A percentile compares a stretch with the other conserved stretches of the same genome.
Evolutionary conservation across 345 rosid species (phyloP).

Genomic region (Brassica nigra): DNA sequence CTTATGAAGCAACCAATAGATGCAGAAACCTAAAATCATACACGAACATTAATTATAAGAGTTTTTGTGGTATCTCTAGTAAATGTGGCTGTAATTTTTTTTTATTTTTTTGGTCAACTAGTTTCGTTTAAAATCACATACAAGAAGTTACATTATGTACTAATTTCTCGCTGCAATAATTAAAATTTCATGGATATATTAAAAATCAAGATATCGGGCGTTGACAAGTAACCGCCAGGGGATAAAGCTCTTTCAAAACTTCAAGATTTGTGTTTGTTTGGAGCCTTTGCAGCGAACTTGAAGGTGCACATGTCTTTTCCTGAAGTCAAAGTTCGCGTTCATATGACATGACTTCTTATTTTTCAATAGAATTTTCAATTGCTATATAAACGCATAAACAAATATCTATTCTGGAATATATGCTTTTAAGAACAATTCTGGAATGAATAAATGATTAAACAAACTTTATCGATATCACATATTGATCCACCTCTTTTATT

Average conservation of each 20-base stretch:
- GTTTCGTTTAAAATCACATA: not conserved
- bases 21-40: not conserved
- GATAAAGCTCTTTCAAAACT: slow-evolving; percentile 6
- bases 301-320: slow-evolving; percentile 29
- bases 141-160: not conserved
- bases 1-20: not conserved
- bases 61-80: not conserved
- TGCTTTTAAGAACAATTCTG: not conserved
- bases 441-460: not conserved
- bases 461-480: not conserved
- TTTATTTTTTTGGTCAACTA: not conserved
- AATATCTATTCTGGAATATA: not conserved
- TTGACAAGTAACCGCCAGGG: slow-evolving; percentile 3
- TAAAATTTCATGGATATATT: not conserved
- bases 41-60: not conserved
- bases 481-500: not conserved
- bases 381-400: not conserved
- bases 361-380: not conserved
- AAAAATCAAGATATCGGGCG: not conserved
- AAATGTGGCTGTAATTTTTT: not conserved
- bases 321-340: slow-evolving; percentile 12
- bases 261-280: not conserved
- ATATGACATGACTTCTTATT: not conserved
- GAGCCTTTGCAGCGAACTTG: slow-evolving; percentile 17
- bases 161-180: not conserved